A percentile compares a stretch with the other conserved stretches of the same genome.
Evolutionary conservation across 352 stramenopile species (phyloP).

Genomic region (Phytophthora ohioensis): DNA sequence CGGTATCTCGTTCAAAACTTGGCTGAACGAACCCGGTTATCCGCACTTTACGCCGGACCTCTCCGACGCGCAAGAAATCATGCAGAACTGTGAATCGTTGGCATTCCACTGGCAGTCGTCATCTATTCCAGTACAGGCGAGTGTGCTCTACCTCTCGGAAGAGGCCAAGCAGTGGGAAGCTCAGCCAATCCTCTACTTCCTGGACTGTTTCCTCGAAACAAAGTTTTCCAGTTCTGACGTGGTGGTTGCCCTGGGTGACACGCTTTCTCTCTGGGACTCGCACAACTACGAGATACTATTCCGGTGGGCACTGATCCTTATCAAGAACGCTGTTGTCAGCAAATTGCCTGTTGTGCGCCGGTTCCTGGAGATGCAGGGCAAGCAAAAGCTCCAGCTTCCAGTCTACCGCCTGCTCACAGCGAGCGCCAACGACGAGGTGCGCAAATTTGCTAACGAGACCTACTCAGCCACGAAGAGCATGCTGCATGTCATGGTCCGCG

Average conservation of each 20-base stretch:
- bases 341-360: slow-evolving; percentile 55
- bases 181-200: slow-evolving; percentile 69
- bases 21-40: slow-evolving; percentile 73
- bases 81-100: slow-evolving; percentile 73
- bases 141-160: slow-evolving; percentile 66
- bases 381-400: slow-evolving; percentile 86
- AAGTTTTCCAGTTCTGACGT: slow-evolving; percentile 54
- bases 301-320: slow-evolving; percentile 70
- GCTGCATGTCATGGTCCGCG: slow-evolving; percentile 85
- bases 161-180: slow-evolving; percentile 72
- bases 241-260: slow-evolving; percentile 58
- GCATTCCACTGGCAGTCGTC: slow-evolving; percentile 71
- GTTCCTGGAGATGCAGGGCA: slow-evolving; percentile 78
- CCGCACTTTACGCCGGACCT: slow-evolving; percentile 67
- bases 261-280: slow-evolving; percentile 64
- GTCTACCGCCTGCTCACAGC: slow-evolving; percentile 67
- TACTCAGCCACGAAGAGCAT: slow-evolving; percentile 54
- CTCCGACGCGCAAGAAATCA: slow-evolving; percentile 71
- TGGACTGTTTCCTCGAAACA: slow-evolving; percentile 68
- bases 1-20: slow-evolving; percentile 71
- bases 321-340: slow-evolving; percentile 64
- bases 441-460: slow-evolving; percentile 52
- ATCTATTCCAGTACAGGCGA: slow-evolving; percentile 59
- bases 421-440: slow-evolving; percentile 49
- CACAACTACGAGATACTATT: slow-evolving; percentile 74